Base-by-base conservation (phyloP, 768 basidiomycete species). In the Amanita exitialis region DNA sequence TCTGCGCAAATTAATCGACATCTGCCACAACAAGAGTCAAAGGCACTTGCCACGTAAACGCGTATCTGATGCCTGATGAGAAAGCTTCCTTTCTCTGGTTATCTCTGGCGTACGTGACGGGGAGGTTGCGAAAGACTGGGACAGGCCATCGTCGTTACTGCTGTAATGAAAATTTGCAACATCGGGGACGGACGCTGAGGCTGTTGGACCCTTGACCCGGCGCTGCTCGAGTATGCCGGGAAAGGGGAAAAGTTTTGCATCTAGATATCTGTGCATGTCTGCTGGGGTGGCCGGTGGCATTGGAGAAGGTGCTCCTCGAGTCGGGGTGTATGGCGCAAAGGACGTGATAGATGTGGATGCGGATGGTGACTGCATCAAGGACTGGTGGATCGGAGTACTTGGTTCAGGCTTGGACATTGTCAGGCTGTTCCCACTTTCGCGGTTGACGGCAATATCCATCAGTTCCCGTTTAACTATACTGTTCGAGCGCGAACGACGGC, bases 171-270 rank as follows among this genome's bases (percentile, higher is more conserved):
- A 56, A 41, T 67, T 63, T 12, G 68, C 60, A 39, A 74, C 64
- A 57, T 78, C 76, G 34, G 72, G 73, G 16, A 67, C 70, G 2
- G 73, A 73, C 6, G 69, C 61, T 5, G 74, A 71, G n/a, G 69
- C 63, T 64, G 67, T 46, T 62, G 73, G 66, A 42, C 79, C 77
- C 48, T 75, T 76, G 49, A 74, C 72, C 30, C 80, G 77, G 57
- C 82, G 75, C 59, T 86, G 79, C 61, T 87, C 87, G 34, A 92
- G 71, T 58, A 79, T 83, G 34, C 90, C 90, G 21, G 90, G 90
- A 75, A 95, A 93, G 1, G 93, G 90, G 66, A 86, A 87, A 32
- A 96, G 72, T 63, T 97, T 97, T 25, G 78, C 70, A 57, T 81
- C 78, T 55, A 80, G 80, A 66, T 86, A 94, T 66, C 76, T 88